Percentiles rank a stretch among this genome's conserved stretches.
Conservation (phyloP, 345 rosid genomes). For the Linum tenue region DNA sequence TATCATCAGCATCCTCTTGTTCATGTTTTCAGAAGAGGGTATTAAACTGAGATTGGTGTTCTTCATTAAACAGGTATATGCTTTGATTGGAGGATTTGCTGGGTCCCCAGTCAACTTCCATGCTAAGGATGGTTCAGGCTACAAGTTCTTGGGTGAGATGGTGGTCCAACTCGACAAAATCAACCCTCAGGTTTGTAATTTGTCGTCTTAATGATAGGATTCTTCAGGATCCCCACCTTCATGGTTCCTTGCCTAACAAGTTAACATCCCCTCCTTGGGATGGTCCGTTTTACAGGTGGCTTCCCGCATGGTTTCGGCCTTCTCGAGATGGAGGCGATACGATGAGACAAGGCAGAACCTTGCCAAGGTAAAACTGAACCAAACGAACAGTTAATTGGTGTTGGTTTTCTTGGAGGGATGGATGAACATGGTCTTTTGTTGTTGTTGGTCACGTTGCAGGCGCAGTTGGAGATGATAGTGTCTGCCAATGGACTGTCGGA, state of each 20-base stretch:
- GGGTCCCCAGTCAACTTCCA: constrained; percentile 88
- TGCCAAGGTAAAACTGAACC: constrained; percentile 50
- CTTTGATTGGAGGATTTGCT: constrained; percentile 79
- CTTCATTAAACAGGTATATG: constrained; percentile 45
- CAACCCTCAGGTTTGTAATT: constrained; percentile 66
- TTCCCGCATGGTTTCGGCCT: constrained; percentile 87
- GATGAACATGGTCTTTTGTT: background rate
- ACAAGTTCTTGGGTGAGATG: constrained; percentile 84
- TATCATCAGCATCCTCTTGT: background rate
- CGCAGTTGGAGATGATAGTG: constrained; percentile 89
- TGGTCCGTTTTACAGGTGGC: constrained; percentile 49
- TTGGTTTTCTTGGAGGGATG: background rate
- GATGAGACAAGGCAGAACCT: constrained; percentile 75
- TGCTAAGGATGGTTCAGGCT: constrained; percentile 93
- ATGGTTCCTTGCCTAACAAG: background rate
- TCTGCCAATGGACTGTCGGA: constrained; percentile 86
- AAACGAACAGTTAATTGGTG: background rate
- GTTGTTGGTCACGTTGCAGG: constrained; percentile 34
- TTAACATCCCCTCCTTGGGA: background rate
- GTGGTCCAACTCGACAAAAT: constrained; percentile 83
- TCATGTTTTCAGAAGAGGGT: background rate
- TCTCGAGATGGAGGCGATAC: constrained; percentile 95
- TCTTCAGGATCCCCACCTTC: background rate
- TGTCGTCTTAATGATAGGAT: no score
- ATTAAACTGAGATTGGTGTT: background rate